A percentile compares a stretch with the other conserved stretches of the same genome.
Evolutionary conservation across 495 filamentous ascomycete genomes (phyloP).

Genomic region (Tuber microsphaerosporum): DNA sequence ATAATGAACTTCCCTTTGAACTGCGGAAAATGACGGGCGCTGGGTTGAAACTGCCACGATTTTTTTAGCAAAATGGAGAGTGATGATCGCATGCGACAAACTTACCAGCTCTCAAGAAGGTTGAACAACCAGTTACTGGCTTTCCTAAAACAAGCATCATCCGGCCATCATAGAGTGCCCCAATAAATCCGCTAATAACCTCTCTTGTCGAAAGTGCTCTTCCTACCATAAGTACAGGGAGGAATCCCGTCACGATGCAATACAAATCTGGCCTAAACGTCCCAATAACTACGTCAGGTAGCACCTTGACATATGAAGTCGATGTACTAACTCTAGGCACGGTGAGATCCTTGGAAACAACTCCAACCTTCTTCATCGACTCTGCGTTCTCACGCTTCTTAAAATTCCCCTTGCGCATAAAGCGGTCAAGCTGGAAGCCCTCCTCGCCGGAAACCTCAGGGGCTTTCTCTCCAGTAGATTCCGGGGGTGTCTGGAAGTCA

Average conservation of each 20-base stretch:
- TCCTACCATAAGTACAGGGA: constrained; percentile 32
- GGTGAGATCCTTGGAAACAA: constrained; percentile 61
- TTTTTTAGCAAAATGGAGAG: not conserved
- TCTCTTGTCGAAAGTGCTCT: constrained; percentile 51
- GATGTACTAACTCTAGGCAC: constrained; percentile 48
- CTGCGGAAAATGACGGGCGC: constrained; percentile 56
- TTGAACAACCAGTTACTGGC: constrained; percentile 72
- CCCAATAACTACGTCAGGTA: constrained; percentile 26
- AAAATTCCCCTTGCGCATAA: constrained; percentile 72
- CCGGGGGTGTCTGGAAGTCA: not conserved
- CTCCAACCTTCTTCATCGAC: constrained; percentile 64
- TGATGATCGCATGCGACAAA: not conserved
- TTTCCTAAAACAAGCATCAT: constrained; percentile 72
- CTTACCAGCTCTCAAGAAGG: constrained; percentile 52
- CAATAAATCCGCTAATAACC: constrained; percentile 68
- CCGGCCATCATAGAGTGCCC: constrained; percentile 68
- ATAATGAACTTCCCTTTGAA: constrained; percentile 67
- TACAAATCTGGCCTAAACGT: constrained; percentile 49
- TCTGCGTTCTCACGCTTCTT: constrained; percentile 59
- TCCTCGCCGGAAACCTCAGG: constrained; percentile 42
- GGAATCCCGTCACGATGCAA: constrained; percentile 50
- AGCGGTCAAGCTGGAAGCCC: constrained; percentile 64
- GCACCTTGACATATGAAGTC: constrained; percentile 43
- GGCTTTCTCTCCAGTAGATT: not conserved
- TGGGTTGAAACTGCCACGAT: constrained; percentile 65